Evolutionary conservation across 352 stramenopile species (phyloP), one percentile per base, ranked within the genome.

Genomic region (Globisporangium orthogonon): DNA sequence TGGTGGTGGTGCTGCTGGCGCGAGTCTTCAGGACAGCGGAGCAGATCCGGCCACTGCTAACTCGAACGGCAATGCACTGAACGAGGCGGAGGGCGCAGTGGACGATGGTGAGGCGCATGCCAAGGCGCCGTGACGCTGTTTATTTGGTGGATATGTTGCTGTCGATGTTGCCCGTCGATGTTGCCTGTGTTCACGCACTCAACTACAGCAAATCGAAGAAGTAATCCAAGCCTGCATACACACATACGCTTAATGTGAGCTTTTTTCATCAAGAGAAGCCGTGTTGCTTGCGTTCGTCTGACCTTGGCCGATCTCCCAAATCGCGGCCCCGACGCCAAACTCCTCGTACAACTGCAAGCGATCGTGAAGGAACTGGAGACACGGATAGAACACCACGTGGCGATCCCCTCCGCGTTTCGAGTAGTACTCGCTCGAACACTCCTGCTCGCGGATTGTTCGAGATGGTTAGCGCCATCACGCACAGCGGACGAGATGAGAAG

Each of bases 231-330:
- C 83, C 82, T 91, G 60, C 28, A 55, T n/a, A 61, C 13, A 62
- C 18, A 40, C 46, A 50, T 37, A 37, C 28, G 18, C 23, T 56
- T 7, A 18, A 14, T 1, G 10, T 41, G 17, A 54, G n/a, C 4
- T 3, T 28, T 30, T 2, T 53, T 3, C 7, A 46, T 41, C 2
- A 41, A 37, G 33, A 37, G 33, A 45, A 46, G 1, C 15, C 40
- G 13, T 48, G 17, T 9, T 4, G 5, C 11, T 3, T 28, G 9
- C 15, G 7, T 9, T 28, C 31, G 13, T 31, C 50, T 28, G 44
- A 91, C 81, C 82, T 85, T 93, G 83, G 28, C 83, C 83, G 54
- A 93, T 75, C 48, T 93, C 83, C 83, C 83, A 93, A 47, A 93
- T 71, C 15, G 74, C 80, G 40, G 69, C 73, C 6, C 83, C 79